These are phyloP conservation scores for Ophiostoma sp. DNA, from an alignment of 2,329 filamentous ascomycete genomes.

Conservation along the genomic window DNA sequence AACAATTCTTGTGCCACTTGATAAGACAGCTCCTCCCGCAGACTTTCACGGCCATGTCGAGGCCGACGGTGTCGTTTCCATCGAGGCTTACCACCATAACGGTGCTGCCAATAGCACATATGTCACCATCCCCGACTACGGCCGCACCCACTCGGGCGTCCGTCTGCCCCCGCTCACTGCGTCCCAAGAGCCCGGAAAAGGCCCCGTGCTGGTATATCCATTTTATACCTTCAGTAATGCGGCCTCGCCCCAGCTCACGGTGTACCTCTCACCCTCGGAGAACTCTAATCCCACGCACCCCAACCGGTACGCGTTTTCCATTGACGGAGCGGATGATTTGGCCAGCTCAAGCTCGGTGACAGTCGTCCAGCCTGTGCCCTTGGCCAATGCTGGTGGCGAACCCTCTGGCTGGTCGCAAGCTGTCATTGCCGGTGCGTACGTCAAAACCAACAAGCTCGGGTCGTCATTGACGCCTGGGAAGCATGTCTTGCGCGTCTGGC, in stretches of 20 bases:
- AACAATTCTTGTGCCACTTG: background rate
- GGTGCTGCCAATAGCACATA: background rate
- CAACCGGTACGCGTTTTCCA: slow-evolving; percentile 34
- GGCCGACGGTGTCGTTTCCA: background rate
- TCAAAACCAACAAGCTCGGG: slow-evolving; percentile 28
- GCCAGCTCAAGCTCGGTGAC: slow-evolving; percentile 12
- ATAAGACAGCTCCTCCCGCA: background rate
- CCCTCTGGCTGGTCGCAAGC: slow-evolving; percentile 35
- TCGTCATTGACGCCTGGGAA: slow-evolving; percentile 31
- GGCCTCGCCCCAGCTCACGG: background rate
- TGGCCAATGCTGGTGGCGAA: slow-evolving; percentile 31
- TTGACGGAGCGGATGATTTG: slow-evolving; percentile 31
- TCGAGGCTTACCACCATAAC: background rate
- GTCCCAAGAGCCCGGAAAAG: slow-evolving; percentile 28
- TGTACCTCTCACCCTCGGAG: background rate
- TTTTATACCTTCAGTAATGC: background rate
- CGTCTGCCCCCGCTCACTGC: slow-evolving; percentile 29
- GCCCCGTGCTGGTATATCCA: background rate
- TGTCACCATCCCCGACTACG: background rate
- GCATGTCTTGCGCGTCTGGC: slow-evolving; percentile 35
- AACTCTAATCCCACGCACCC: background rate
- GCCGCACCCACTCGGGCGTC: slow-evolving; percentile 34
- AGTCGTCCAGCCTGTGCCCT: slow-evolving; percentile 34
- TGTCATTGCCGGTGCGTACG: slow-evolving; percentile 35
- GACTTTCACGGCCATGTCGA: background rate